Conservation (phyloP, 2,329 filamentous ascomycete species). For the Ilyonectria sp. region DNA sequence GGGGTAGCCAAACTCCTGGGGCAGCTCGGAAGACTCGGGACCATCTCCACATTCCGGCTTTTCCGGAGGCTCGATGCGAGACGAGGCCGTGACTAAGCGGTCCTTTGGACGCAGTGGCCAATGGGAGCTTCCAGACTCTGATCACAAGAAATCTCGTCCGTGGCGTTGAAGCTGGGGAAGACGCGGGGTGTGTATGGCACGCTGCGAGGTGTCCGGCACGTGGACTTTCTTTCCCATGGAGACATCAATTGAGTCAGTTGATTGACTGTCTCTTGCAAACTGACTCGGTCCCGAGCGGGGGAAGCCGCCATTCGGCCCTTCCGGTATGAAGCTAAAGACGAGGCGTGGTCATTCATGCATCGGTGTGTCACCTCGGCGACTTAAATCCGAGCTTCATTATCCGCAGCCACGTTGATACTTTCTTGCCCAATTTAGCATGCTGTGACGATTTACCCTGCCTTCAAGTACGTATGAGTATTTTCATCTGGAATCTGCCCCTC, state of each 20-base stretch:
- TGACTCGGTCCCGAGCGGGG: neutral
- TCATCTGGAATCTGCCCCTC: too few relatives aligned
- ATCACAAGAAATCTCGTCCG: neutral
- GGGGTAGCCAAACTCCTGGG: neutral
- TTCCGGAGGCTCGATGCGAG: neutral
- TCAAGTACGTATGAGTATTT: too few relatives aligned
- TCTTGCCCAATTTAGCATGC: neutral
- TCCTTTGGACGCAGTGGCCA: neutral
- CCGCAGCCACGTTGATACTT: neutral
- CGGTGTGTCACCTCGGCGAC: neutral
- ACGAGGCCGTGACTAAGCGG: neutral
- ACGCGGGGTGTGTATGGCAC: conserved; percentile 11
- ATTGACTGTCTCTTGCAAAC: neutral
- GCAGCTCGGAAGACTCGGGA: neutral
- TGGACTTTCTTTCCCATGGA: neutral
- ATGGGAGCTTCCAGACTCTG: neutral
- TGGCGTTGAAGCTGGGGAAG: conserved; percentile 6
- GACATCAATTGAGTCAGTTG: neutral
- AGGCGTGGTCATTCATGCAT: neutral
- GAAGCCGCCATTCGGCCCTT: neutral
- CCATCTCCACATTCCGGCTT: conserved; percentile 26
- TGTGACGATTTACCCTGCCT: too few relatives aligned
- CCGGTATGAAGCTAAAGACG: neutral
- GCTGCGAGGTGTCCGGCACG: neutral
- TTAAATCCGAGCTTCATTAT: neutral